A percentile compares a stretch with the other conserved stretches of the same genome.
Evolutionary conservation across 305 asterid genomes (phyloP).

Genomic region (Fraxinus dipetala): DNA sequence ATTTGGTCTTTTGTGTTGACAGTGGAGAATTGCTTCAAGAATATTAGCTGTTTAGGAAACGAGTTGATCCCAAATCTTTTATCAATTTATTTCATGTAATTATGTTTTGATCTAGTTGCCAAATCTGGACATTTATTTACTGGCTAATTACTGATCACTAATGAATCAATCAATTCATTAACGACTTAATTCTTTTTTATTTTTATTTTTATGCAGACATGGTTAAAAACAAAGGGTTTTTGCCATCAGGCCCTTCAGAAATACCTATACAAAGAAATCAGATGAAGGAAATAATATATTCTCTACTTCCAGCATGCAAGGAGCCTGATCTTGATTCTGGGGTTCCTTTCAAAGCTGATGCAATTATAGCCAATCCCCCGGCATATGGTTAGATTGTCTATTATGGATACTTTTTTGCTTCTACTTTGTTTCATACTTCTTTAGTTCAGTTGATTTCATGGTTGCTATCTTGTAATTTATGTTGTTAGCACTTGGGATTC

Average conservation of each 20-base stretch:
- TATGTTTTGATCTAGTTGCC: conserved; percentile 5
- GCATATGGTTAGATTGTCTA: conserved; percentile 62
- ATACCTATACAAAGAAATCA: conserved; percentile 79
- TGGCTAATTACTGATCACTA: neutral
- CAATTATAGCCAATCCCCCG: conserved; percentile 97
- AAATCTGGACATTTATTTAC: neutral
- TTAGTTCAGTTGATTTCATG: conserved; percentile 5
- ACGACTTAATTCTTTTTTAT: conserved; percentile 17
- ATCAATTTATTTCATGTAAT: neutral
- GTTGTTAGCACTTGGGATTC: neutral
- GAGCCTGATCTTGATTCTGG: conserved; percentile 85
- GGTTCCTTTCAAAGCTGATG: conserved; percentile 84
- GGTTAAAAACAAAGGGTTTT: conserved; percentile 97
- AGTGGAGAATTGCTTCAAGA: neutral
- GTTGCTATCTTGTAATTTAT: neutral
- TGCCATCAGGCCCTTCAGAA: conserved; percentile 99
- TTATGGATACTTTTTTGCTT: conserved; percentile 2
- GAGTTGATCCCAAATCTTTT: neutral
- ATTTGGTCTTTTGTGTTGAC: neutral
- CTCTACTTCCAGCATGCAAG: conserved; percentile 81
- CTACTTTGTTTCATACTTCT: neutral
- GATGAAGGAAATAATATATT: conserved; percentile 77
- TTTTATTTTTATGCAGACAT: conserved; percentile 50
- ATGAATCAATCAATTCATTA: neutral
- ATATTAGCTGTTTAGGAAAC: neutral